phyloP scores from a whole-genome alignment of 108 stramenopile genomes.

The Pinguiococcus pyrenoidosus region DNA sequence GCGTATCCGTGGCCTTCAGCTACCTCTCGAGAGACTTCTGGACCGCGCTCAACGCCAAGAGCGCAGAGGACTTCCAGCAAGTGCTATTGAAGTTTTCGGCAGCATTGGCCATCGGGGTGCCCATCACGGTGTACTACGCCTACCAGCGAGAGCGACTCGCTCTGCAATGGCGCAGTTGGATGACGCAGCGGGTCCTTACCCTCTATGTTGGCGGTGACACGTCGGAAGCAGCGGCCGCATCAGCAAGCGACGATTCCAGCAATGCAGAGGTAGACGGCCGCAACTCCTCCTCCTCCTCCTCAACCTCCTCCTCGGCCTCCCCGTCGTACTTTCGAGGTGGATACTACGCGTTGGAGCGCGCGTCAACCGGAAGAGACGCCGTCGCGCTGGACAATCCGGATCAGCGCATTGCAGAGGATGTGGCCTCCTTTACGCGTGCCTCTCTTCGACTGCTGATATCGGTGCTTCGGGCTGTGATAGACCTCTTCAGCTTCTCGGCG shows the following conservation, averaged over 20 bases:
- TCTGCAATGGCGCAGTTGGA: constrained; percentile 60
- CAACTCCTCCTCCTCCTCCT: no score
- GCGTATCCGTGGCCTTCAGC: constrained; percentile 70
- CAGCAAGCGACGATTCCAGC: no score
- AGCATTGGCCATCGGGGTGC: constrained; percentile 62
- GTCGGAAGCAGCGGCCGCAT: no score
- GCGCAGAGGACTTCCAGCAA: constrained; percentile 53
- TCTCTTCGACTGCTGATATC: constrained; percentile 70
- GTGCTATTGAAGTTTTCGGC: constrained; percentile 56
- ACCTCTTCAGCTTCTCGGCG: constrained; percentile 68
- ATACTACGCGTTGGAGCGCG: constrained; percentile 19
- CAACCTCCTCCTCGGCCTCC: no score
- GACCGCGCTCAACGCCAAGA: constrained; percentile 65
- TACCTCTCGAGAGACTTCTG: constrained; percentile 82
- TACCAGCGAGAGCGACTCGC: constrained; percentile 49
- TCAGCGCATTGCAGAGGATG: constrained; percentile 88
- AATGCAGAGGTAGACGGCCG: no score
- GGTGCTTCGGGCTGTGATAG: constrained; percentile 61
- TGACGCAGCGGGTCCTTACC: constrained; percentile 44
- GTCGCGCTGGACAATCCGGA: constrained; percentile 73
- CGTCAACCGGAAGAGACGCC: no score
- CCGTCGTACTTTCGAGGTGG: no score
- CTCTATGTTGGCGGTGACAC: no score
- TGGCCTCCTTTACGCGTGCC: constrained; percentile 59
- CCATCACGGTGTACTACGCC: constrained; percentile 63